phyloP scores from a whole-genome alignment of 495 filamentous ascomycete species.

The Articulospora tetracladia region DNA sequence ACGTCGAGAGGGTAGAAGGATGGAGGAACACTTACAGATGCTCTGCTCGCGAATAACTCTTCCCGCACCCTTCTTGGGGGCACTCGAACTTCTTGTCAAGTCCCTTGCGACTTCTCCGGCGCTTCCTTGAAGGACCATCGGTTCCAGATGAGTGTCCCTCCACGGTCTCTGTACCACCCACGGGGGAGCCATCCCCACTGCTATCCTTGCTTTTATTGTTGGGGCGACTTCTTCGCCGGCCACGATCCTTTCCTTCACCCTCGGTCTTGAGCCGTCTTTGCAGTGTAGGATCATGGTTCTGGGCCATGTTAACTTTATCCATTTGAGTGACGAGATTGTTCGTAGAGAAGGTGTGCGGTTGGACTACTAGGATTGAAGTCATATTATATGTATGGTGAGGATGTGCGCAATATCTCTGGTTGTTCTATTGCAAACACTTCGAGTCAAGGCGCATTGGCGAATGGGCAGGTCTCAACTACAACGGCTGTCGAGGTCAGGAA shows the following conservation, averaged over 20 bases:
- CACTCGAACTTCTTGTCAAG: slow-evolving; percentile 95
- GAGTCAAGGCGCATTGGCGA: slow-evolving; percentile 8
- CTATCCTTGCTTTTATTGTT: slow-evolving; percentile 34
- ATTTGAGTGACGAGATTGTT: slow-evolving; percentile 25
- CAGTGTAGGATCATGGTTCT: slow-evolving; percentile 17
- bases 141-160: slow-evolving; percentile 46
- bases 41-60: slow-evolving; percentile 94
- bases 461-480: slow-evolving; percentile 14
- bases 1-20: background rate
- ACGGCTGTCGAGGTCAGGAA: slow-evolving; percentile 6
- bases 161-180: slow-evolving; percentile 20
- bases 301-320: slow-evolving; percentile 15
- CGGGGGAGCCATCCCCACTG: slow-evolving; percentile 22
- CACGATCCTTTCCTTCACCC: slow-evolving; percentile 36
- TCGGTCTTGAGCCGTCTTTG: slow-evolving; percentile 35
- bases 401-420: background rate
- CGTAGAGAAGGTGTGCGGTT: slow-evolving; percentile 18
- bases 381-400: slow-evolving; percentile 16
- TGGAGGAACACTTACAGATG: slow-evolving; percentile 68
- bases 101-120: slow-evolving; percentile 80
- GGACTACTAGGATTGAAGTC: slow-evolving; percentile 26
- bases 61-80: slow-evolving; percentile 82
- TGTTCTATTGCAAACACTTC: background rate
- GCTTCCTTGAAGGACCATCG: slow-evolving; percentile 55
- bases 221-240: slow-evolving; percentile 42